These are phyloP conservation scores for Colletotrichum noveboracense DNA, from an alignment of 2,329 filamentous ascomycete genomes.

Conservation along the genomic window DNA sequence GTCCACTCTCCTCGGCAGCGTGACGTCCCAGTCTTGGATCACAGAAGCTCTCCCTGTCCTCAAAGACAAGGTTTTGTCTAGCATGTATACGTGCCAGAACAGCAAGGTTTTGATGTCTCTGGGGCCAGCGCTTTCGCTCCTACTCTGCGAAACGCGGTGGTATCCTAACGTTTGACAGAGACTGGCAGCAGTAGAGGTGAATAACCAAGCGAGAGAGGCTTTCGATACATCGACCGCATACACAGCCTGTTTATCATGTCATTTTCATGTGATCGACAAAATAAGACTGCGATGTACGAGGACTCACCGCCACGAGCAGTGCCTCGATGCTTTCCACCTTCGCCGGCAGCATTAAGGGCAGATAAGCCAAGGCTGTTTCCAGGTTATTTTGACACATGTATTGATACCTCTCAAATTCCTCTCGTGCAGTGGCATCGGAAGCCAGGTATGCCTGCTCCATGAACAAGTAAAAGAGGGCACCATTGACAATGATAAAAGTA, in stretches of 20 bases:
- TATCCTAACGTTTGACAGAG: slow-evolving; percentile 69
- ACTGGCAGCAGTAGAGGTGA: slow-evolving; percentile 62
- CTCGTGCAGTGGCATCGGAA: slow-evolving; percentile 31
- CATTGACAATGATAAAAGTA: slow-evolving; percentile 56
- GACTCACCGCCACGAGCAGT: slow-evolving; percentile 61
- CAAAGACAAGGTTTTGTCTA: slow-evolving; percentile 61
- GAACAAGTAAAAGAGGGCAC: slow-evolving; percentile 55
- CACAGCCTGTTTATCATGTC: slow-evolving; percentile 47
- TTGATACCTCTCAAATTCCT: slow-evolving; percentile 43
- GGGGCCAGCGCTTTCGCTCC: slow-evolving; percentile 33
- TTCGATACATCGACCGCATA: slow-evolving; percentile 67
- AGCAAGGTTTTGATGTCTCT: slow-evolving; percentile 43
- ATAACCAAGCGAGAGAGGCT: slow-evolving; percentile 68
- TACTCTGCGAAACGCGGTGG: slow-evolving; percentile 49
- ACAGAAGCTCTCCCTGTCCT: slow-evolving; percentile 58
- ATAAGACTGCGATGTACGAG: neutral
- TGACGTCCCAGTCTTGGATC: slow-evolving; percentile 65
- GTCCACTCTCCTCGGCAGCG: slow-evolving; percentile 45
- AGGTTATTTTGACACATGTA: slow-evolving; percentile 52
- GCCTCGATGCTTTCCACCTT: slow-evolving; percentile 61
- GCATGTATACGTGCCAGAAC: slow-evolving; percentile 58
- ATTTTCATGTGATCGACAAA: neutral
- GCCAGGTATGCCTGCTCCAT: slow-evolving; percentile 48
- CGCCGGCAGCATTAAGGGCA: slow-evolving; percentile 62
- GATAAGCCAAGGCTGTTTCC: slow-evolving; percentile 53